Conservation (phyloP, 441 rosid genomes). For the Iberis amara region DNA sequence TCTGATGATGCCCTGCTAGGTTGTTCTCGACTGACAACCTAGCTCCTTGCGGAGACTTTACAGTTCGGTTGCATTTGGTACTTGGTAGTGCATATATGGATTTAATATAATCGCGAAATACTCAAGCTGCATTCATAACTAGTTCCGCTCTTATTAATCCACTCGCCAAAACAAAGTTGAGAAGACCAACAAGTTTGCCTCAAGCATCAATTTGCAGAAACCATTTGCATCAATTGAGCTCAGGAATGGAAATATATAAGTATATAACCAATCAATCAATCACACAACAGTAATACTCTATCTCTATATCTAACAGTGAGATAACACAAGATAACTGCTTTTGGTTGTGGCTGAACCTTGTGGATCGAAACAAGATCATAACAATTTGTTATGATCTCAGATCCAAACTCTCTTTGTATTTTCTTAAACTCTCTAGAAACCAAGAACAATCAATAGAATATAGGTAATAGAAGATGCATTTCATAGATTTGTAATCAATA, state of each 20-base stretch:
- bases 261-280: no score
- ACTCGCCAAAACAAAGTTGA: conserved; percentile 7
- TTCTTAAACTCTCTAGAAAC: no score
- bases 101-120: conserved; percentile 76
- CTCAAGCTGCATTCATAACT: conserved; percentile 72
- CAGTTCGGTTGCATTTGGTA: conserved; percentile 75
- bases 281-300: no score
- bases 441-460: no score
- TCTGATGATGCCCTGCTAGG: conserved; percentile 50
- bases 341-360: no score
- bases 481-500: no score
- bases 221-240: conserved; percentile 75
- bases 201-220: conserved; percentile 87
- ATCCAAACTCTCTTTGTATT: no score
- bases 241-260: conserved; percentile 17
- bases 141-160: background rate
- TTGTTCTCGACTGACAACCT: conserved; percentile 58
- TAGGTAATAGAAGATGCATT: no score
- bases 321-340: background rate
- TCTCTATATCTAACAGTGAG: conserved; percentile 4
- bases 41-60: conserved; percentile 67
- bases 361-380: no score
- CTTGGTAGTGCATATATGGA: conserved; percentile 61
- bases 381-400: no score
- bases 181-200: conserved; percentile 42